Evolutionary conservation across 768 basidiomycete species (phyloP).

Genomic region (Macrocybe gigantea): DNA sequence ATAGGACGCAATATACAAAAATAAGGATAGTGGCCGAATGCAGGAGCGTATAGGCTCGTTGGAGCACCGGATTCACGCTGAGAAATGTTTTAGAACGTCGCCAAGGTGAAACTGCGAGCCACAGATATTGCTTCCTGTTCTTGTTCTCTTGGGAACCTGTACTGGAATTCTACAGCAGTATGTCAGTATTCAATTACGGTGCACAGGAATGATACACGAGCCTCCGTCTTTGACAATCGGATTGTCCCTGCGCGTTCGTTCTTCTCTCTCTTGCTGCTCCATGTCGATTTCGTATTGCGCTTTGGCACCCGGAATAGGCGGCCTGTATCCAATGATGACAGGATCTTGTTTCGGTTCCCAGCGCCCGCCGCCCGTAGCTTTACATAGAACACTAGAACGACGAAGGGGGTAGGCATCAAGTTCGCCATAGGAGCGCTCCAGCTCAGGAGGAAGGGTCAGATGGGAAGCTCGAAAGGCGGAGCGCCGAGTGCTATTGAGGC

Average conservation of each 20-base stretch:
- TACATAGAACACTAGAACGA: constrained; percentile 63
- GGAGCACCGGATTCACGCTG: no score
- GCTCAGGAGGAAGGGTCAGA: constrained; percentile 32
- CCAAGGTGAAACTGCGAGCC: constrained; percentile 39
- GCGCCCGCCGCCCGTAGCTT: constrained; percentile 73
- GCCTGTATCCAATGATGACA: constrained; percentile 40
- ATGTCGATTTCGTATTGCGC: constrained; percentile 64
- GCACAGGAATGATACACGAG: neutral
- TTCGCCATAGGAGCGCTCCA: constrained; percentile 57
- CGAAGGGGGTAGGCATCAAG: constrained; percentile 71
- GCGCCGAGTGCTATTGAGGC: constrained; percentile 26
- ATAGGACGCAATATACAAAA: constrained; percentile 37
- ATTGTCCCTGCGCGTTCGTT: constrained; percentile 42
- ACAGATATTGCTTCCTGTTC: constrained; percentile 30
- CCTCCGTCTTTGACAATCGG: constrained; percentile 60
- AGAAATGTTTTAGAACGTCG: constrained; percentile 47
- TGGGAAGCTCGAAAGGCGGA: constrained; percentile 24
- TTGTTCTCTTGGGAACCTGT: constrained; percentile 48
- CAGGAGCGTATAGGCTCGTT: constrained; percentile 5
- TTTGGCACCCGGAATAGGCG: constrained; percentile 62
- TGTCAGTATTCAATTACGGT: neutral
- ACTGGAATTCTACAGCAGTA: constrained; percentile 54
- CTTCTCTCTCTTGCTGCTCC: constrained; percentile 58
- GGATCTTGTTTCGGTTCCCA: constrained; percentile 65
- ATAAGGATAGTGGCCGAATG: constrained; percentile 33